A percentile compares a stretch with the other conserved stretches of the same genome.
Evolutionary conservation across 179 eudicot species (phyloP).

Genomic region (Actinidia arguta): DNA sequence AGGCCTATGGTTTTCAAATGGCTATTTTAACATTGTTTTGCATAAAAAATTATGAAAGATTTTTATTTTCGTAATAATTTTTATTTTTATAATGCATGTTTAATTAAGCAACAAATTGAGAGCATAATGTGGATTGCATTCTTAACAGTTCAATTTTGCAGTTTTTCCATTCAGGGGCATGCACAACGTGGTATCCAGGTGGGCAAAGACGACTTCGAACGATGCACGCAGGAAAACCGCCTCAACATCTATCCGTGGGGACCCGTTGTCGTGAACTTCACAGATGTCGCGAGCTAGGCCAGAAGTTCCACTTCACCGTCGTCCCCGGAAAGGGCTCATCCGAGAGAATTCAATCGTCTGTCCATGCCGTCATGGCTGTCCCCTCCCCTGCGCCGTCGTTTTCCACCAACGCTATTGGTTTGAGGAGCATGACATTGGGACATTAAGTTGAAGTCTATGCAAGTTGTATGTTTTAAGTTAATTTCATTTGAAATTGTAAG

Average conservation of each 20-base stretch:
- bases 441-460: background rate
- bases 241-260: slow-evolving; percentile 28
- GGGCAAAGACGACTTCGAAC: slow-evolving; percentile 30
- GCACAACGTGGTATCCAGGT: slow-evolving; percentile 54
- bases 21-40: background rate
- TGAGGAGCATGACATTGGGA: background rate
- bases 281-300: slow-evolving; percentile 42
- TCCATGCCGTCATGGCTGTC: background rate
- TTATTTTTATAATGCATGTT: background rate
- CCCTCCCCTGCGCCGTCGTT: background rate
- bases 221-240: slow-evolving; percentile 32
- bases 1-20: too few relatives aligned
- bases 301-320: slow-evolving; percentile 50
- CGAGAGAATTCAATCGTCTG: background rate
- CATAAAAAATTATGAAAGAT: too few relatives aligned
- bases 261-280: slow-evolving; percentile 9
- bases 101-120: background rate
- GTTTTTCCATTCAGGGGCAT: slow-evolving; percentile 4
- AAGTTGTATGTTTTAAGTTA: too few relatives aligned
- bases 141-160: background rate
- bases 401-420: background rate
- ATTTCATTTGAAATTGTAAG: background rate
- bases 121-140: background rate
- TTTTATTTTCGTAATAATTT: background rate
- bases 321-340: slow-evolving; percentile 29